A percentile compares a stretch with the other conserved stretches of the same genome.
These are phyloP conservation scores for Colletotrichum spinosum DNA, from an alignment of 2,329 filamentous ascomycete species.

Conservation along the genomic window DNA sequence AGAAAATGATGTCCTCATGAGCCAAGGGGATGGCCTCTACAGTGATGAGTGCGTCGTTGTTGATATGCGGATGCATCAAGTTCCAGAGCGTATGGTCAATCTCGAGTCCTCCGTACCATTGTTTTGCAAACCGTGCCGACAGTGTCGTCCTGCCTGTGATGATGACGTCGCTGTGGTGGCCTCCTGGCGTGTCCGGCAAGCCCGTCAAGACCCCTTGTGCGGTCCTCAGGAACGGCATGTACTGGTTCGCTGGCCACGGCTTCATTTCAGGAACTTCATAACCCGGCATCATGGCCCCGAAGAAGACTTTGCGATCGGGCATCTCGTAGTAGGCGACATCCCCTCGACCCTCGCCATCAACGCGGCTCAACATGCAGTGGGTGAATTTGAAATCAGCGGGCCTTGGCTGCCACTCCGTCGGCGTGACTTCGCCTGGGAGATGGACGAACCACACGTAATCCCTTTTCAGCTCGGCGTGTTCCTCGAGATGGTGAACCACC, in stretches of 20 bases:
- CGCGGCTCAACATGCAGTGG: constrained; percentile 15
- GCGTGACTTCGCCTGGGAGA: constrained; percentile 13
- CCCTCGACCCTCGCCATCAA: background rate
- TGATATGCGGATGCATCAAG: constrained; percentile 12
- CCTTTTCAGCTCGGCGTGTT: background rate
- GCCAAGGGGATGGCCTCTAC: constrained; percentile 3
- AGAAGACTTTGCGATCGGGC: constrained; percentile 6
- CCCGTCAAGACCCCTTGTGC: constrained; percentile 44
- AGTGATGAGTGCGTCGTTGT: background rate
- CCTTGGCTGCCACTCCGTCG: constrained; percentile 40
- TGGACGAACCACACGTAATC: constrained; percentile 41
- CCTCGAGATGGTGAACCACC: background rate
- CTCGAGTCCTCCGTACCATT: constrained; percentile 33
- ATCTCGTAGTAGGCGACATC: constrained; percentile 30
- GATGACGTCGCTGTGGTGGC: constrained; percentile 13
- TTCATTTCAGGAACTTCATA: background rate
- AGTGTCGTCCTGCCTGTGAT: background rate
- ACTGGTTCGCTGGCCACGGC: constrained; percentile 44
- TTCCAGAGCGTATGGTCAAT: constrained; percentile 17
- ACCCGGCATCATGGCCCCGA: background rate
- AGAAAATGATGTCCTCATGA: constrained; percentile 22
- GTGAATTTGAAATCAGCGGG: constrained; percentile 34
- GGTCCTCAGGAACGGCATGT: constrained; percentile 40
- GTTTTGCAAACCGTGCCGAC: background rate
- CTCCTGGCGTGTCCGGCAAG: constrained; percentile 1